Conservation (phyloP, 2,329 filamentous ascomycete species). For the Fusarium acutatum region DNA sequence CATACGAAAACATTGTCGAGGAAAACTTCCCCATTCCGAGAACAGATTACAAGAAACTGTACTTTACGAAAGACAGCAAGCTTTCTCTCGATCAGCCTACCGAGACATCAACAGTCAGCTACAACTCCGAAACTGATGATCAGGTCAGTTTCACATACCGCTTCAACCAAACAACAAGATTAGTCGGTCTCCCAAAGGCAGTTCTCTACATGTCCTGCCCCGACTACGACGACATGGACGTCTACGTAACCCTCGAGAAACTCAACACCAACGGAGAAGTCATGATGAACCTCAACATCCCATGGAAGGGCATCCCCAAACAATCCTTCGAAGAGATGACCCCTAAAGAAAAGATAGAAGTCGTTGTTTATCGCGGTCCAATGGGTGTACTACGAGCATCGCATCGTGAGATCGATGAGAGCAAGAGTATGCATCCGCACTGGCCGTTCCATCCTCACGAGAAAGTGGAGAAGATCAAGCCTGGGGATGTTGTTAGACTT, state of each 20-base stretch:
- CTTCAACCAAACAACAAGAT: background rate
- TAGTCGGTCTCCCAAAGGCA: conserved; percentile 10
- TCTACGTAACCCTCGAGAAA: conserved; percentile 3
- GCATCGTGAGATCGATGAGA: conserved; percentile 4
- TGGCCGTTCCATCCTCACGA: conserved; percentile 18
- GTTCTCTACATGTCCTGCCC: conserved; percentile 1
- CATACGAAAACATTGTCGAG: background rate
- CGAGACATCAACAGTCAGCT: accelerated
- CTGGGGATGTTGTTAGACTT: background rate
- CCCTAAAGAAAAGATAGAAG: background rate
- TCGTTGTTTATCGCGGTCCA: background rate
- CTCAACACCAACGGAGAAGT: background rate
- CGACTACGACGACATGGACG: conserved; percentile 4
- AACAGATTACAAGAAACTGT: conserved; percentile 4
- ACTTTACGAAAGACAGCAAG: background rate
- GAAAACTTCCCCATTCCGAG: background rate
- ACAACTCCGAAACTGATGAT: conserved; percentile 9
- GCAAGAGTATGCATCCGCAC: conserved; percentile 13
- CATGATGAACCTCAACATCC: conserved; percentile 10
- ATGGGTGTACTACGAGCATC: conserved; percentile 5
- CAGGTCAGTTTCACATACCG: background rate
- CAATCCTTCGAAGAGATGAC: background rate
- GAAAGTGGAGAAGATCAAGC: background rate
- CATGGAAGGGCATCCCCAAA: background rate
- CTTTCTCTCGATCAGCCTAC: background rate